Evolutionary conservation across 2,329 filamentous ascomycete genomes (phyloP), one percentile per base, ranked within the genome.

Genomic region (Aspergillus pseudoviridinutans): DNA sequence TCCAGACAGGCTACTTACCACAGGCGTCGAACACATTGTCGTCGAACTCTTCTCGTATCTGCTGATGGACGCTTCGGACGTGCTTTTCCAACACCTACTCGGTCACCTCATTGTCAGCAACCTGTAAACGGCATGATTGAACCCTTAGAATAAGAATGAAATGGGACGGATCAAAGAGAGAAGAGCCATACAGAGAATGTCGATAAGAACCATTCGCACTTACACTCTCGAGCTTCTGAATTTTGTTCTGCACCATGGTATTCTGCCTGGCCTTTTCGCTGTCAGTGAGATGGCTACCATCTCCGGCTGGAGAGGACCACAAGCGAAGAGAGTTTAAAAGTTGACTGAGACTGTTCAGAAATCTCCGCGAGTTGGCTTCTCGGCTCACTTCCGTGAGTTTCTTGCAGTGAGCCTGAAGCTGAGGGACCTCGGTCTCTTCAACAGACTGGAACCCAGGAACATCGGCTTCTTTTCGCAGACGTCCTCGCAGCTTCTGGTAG

Each of bases 401-500:
- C 58, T 79, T 81, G 54, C 84, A 86, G 61, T 89, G 85, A 0
- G 73, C 73, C 64, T 84, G 83, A 1, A 88, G 75, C 47, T 79
- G 76, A 1, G 84, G 84, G 2, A 87, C 78, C 64, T 83, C 84
- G 0, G 86, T 88, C 57, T 87, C 80, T 2, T 83, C 76, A 0
- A 74, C 44, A 3, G 73, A 69, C 1, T 70, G 68, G 65, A 87
- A 89, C 0, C 85, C 84, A 12, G 77, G 71, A 1, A 84, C 76
- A 10, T 72, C 63, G 1, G 75, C 71, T 54, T 88, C 85, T 47
- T 82, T 80, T 53, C 74, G 67, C 8, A 87, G 66, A 3, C 82
- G 77, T 1, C 82, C 83, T 42, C 76, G 74, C n/a, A 88, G 70
- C 63, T 85, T 84, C 62, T 89, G 85, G 54, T 87, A 89, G 0